Conservation (phyloP, 129 eudicot genomes). For the Erigeron canadensis region DNA sequence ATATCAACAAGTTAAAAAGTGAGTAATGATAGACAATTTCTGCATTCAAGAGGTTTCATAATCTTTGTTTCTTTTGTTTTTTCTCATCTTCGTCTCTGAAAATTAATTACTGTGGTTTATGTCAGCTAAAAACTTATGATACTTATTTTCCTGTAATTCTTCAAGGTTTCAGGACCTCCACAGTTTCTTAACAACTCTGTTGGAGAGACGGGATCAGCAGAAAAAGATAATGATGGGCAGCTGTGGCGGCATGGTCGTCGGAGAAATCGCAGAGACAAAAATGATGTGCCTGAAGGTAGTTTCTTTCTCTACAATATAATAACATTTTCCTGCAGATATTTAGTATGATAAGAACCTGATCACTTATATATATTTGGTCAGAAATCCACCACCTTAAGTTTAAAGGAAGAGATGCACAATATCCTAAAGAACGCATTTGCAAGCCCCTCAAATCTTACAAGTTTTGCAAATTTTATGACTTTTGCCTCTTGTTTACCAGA, state of each 20-base stretch:
- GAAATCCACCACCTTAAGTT: neutral
- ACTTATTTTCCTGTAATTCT: conserved; percentile 22
- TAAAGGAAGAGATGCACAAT: conserved; percentile 2
- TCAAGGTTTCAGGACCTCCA: conserved; percentile 93
- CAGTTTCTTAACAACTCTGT: conserved; percentile 75
- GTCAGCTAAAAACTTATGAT: conserved; percentile 4
- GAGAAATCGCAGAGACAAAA: conserved; percentile 61
- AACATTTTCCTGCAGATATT: neutral
- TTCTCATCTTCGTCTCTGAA: too few relatives aligned
- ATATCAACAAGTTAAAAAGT: neutral
- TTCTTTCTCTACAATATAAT: neutral
- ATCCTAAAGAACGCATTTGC: neutral
- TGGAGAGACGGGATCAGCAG: conserved; percentile 44
- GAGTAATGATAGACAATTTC: neutral
- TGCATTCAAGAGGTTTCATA: neutral
- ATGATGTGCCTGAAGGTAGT: conserved; percentile 70
- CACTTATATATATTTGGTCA: conserved; percentile 7
- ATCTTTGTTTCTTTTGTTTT: neutral
- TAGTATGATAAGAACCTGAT: neutral
- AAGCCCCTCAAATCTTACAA: neutral
- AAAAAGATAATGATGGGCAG: conserved; percentile 44
- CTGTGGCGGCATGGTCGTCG: conserved; percentile 62
- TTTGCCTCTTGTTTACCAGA: neutral
- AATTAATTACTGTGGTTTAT: neutral
- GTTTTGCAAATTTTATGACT: too few relatives aligned